A percentile compares a stretch with the other conserved stretches of the same genome.
Conservation (phyloP, 371 early-diverging fungal species). For the Apophysomyces elegans region DNA sequence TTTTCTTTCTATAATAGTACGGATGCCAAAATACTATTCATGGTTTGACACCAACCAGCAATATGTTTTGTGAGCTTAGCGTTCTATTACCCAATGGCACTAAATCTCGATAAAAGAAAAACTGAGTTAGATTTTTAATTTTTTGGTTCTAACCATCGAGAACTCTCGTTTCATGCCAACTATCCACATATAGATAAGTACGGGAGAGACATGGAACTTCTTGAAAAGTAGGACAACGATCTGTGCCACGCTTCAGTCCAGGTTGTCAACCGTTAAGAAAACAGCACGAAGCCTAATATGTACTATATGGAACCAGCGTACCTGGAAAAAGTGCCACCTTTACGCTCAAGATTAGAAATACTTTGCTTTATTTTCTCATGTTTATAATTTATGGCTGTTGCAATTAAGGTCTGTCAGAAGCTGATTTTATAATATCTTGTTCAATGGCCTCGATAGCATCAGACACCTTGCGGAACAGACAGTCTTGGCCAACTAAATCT, state of each 20-base stretch:
- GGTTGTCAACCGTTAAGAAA: not conserved
- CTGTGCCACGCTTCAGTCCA: not conserved
- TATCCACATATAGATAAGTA: not conserved
- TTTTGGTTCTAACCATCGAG: not conserved
- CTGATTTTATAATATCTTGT: constrained; percentile 22
- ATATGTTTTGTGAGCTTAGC: not conserved
- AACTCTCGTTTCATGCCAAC: not conserved
- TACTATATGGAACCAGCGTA: not conserved
- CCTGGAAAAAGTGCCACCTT: not conserved
- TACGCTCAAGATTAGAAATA: not conserved
- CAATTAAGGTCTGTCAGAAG: not conserved
- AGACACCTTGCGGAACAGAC: constrained; percentile 44
- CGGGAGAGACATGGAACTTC: not conserved
- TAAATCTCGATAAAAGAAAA: no score
- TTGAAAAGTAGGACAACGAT: constrained; percentile 3
- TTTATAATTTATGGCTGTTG: no score
- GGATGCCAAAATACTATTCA: not conserved
- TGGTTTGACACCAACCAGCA: not conserved
- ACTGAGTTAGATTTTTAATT: no score
- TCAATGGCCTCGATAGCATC: constrained; percentile 40
- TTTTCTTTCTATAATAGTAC: not conserved
- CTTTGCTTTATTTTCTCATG: not conserved
- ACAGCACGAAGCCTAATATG: no score
- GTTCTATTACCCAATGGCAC: not conserved
- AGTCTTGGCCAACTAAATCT: constrained; percentile 61